Evolutionary conservation across 345 rosid genomes (phyloP), one percentile per base, ranked within the genome.

Genomic region (Odontarrhena argentea): DNA sequence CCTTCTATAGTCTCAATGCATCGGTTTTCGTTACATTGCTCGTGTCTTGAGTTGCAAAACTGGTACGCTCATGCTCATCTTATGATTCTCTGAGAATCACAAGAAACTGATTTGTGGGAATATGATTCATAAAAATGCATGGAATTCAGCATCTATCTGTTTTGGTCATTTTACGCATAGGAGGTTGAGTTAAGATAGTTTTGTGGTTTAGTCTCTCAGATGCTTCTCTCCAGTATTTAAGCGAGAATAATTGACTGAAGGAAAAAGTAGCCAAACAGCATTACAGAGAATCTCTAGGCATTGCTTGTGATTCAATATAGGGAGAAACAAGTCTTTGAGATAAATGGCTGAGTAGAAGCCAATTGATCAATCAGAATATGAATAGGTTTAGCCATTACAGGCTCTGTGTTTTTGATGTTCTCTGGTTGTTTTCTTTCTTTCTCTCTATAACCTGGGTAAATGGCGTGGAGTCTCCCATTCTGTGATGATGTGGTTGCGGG

Each of bases 401-500:
- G 62, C 14, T 70, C 56, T 37, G 63, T 54, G 24, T 53, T 57
- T 35, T 52, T 58, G 55, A 14, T 56, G 40, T 48, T 55, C 26
- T 2, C 55, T 52, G 25, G 9, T 71, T 41, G 50, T 38, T 62
- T 49, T 13, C 1, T 32, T 32, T 32, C 32, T 68, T 3, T 5
- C 46, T 55, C 11, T 63, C 79, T 78, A 84, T 60, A 82, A 68
- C 73, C 76, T 83, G 26, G 92, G 81, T 4, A 28, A 7, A 75
- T 64, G 67, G 1, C 54, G 76, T 40, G 89, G 91, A 69, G 18
- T 55, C 45, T 89, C 95, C 93, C 96, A 84, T 8, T 89, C 95
- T 0, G 98, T 67, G 42, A 73, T 50, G 8, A 92, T 82, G 82
- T 86, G 98, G 50, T 82, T 26, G 2, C 96, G 95, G 38, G 87